Conservation (phyloP, 208 protist species). For the Tritrichomonas foetus region DNA sequence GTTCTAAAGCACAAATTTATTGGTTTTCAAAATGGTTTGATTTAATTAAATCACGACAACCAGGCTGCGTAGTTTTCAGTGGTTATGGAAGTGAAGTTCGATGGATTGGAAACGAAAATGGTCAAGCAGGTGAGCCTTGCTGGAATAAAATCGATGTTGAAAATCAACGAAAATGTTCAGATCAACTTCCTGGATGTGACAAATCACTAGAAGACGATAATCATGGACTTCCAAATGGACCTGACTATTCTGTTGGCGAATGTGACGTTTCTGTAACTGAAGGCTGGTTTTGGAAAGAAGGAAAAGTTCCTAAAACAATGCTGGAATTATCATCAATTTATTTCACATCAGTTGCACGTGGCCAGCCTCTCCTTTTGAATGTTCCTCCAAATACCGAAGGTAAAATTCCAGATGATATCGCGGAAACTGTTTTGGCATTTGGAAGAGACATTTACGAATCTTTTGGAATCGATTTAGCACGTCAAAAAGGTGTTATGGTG, state of each 20-base stretch:
- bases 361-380: neutral
- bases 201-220: neutral
- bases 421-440: neutral
- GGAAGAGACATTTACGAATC: neutral
- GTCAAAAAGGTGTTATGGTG: neutral
- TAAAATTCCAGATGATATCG: neutral
- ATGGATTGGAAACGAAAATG: neutral
- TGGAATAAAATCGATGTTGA: too few species aligned
- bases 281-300: slow-evolving; percentile 9
- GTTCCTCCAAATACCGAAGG: neutral
- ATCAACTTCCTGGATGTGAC: too few species aligned
- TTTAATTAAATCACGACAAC: neutral
- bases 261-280: neutral
- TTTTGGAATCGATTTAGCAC: neutral
- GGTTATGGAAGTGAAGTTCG: neutral
- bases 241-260: neutral
- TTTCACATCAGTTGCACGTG: neutral
- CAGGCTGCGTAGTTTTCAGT: neutral
- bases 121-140: neutral
- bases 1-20: neutral
- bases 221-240: neutral
- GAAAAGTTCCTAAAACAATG: slow-evolving; percentile 11
- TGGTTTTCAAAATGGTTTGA: slow-evolving; percentile 22
- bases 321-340: neutral
- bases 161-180: too few species aligned